phyloP scores from a whole-genome alignment of 2,329 filamentous ascomycete species.

The Aspergillus fischeri region DNA sequence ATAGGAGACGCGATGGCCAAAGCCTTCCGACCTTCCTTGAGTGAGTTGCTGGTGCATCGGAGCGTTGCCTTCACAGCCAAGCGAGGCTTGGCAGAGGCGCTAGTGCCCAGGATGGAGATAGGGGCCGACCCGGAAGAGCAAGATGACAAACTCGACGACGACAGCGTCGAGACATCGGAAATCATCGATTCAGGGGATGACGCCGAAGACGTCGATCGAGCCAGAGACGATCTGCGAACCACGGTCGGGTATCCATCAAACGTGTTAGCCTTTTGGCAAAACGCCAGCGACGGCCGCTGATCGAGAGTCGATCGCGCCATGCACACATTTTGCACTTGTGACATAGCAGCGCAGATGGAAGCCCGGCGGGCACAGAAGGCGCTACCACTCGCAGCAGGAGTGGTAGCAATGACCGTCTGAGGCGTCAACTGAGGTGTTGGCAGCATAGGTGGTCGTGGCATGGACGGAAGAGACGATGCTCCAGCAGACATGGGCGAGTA shows the following conservation, averaged over 20 bases:
- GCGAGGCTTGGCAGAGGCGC: conserved; percentile 25
- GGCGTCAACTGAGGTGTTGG: conserved; percentile 62
- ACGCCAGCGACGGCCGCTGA: conserved; percentile 39
- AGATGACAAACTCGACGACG: conserved; percentile 51
- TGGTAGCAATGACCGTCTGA: conserved; percentile 49
- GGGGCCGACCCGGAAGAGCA: conserved; percentile 51
- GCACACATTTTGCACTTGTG: conserved; percentile 52
- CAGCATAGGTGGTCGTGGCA: conserved; percentile 53
- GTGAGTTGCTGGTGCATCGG: conserved; percentile 35
- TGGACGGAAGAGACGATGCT: conserved; percentile 51
- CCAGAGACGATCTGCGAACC: conserved; percentile 47
- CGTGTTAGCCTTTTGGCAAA: conserved; percentile 34
- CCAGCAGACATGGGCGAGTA: conserved; percentile 47
- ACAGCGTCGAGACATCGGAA: conserved; percentile 55
- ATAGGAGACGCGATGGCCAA: conserved; percentile 36
- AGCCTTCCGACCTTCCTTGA: conserved; percentile 35
- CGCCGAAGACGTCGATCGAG: conserved; percentile 49
- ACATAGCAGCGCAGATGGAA: conserved; percentile 58
- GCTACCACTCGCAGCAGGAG: conserved; percentile 59
- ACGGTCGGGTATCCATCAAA: conserved; percentile 48
- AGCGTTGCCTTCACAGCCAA: conserved; percentile 40
- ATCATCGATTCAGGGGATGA: conserved; percentile 62
- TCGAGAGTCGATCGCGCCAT: conserved; percentile 55
- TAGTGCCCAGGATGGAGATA: conserved; percentile 36
- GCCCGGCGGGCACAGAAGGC: conserved; percentile 48